phyloP scores from a whole-genome alignment of 2,329 filamentous ascomycete species.

The Fusarium incarnatum region DNA sequence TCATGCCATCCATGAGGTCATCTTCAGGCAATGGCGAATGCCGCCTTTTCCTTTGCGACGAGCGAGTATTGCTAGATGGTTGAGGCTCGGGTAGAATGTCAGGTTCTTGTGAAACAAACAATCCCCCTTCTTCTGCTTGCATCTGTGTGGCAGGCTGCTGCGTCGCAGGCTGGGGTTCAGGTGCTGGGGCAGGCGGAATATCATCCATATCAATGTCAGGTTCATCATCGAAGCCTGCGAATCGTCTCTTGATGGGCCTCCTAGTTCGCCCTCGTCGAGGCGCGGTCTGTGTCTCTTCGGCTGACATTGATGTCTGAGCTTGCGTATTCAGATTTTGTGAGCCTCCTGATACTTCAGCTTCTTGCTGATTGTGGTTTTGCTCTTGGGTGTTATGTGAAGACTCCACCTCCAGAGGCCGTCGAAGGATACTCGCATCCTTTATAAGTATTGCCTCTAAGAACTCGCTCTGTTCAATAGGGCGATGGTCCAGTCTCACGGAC shows the following conservation, averaged over 20 bases:
- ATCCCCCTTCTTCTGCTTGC: slow-evolving; percentile 52
- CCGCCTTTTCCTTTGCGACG: slow-evolving; percentile 59
- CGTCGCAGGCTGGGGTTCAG: neutral
- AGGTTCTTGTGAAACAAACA: slow-evolving; percentile 68
- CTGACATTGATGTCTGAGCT: slow-evolving; percentile 26
- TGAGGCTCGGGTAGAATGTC: slow-evolving; percentile 41
- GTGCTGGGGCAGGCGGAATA: slow-evolving; percentile 16
- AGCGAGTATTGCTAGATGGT: slow-evolving; percentile 31
- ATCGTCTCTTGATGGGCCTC: slow-evolving; percentile 65
- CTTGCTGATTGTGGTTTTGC: slow-evolving; percentile 9
- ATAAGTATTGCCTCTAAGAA: slow-evolving; percentile 89
- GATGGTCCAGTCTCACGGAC: slow-evolving; percentile 79
- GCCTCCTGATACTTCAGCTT: slow-evolving; percentile 6
- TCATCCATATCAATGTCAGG: slow-evolving; percentile 54
- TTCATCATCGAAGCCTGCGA: slow-evolving; percentile 76
- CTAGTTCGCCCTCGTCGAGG: slow-evolving; percentile 48
- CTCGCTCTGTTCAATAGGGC: slow-evolving; percentile 88
- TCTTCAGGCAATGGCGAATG: slow-evolving; percentile 58
- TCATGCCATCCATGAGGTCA: slow-evolving; percentile 76
- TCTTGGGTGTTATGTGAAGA: slow-evolving; percentile 43
- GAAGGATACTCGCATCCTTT: slow-evolving; percentile 79
- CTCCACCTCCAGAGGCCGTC: slow-evolving; percentile 71
- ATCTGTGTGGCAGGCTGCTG: neutral
- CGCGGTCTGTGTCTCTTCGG: slow-evolving; percentile 39
- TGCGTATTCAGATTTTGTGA: slow-evolving; percentile 20